Evolutionary conservation across 352 stramenopile species (phyloP).

Genomic region (Phytophthora syringae): DNA sequence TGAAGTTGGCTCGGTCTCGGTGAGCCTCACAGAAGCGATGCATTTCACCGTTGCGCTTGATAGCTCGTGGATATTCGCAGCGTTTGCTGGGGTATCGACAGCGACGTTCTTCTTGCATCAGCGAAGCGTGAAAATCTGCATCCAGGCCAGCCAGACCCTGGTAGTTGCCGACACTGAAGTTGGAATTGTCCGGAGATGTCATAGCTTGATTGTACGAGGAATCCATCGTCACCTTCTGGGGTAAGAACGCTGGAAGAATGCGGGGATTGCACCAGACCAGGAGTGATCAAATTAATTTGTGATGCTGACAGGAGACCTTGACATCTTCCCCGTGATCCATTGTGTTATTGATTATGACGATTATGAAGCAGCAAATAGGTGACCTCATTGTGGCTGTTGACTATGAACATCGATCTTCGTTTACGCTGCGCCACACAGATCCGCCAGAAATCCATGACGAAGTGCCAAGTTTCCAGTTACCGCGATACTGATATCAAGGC

Average conservation of each 20-base stretch:
- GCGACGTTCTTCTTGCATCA: constrained; percentile 22
- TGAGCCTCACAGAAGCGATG: constrained; percentile 58
- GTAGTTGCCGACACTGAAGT: constrained; percentile 10
- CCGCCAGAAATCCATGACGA: too few relatives aligned
- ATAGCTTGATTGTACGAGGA: not conserved
- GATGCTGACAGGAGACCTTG: too few relatives aligned
- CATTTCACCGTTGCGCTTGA: constrained; percentile 51
- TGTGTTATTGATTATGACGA: too few relatives aligned
- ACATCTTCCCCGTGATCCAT: too few relatives aligned
- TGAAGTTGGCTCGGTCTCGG: constrained; percentile 53
- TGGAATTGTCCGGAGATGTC: not conserved
- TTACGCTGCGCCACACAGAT: too few relatives aligned
- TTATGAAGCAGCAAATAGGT: too few relatives aligned
- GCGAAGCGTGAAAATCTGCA: not conserved
- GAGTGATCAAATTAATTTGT: constrained; percentile 20
- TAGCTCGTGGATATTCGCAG: constrained; percentile 39
- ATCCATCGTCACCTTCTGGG: constrained; percentile 14
- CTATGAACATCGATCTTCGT: too few relatives aligned
- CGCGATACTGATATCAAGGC: too few relatives aligned
- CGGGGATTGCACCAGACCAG: constrained; percentile 4
- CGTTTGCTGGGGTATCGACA: constrained; percentile 50
- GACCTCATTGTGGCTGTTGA: too few relatives aligned
- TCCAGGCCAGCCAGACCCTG: constrained; percentile 4
- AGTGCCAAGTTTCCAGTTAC: too few relatives aligned
- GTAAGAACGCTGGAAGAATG: not conserved